phyloP scores from a whole-genome alignment of 1,284 basidiomycete species.

The Schizopora paradoxa region DNA sequence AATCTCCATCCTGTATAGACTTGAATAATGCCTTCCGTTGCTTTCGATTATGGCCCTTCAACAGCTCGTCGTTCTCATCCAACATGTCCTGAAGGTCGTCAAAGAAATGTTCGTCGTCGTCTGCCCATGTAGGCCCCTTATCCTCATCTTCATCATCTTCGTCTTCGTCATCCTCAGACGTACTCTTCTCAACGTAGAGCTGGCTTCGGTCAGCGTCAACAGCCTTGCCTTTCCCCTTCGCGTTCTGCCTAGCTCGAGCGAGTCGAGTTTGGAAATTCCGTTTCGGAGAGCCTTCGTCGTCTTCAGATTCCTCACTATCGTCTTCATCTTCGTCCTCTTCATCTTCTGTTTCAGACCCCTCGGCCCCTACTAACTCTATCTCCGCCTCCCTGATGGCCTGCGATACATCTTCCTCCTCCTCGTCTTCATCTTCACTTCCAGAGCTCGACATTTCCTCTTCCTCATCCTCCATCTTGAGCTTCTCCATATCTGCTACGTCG shows the following conservation, averaged over 20 bases:
- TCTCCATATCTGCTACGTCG: conserved; percentile 53
- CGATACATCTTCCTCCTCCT: conserved; percentile 19
- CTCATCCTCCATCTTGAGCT: conserved; percentile 51
- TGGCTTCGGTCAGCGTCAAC: conserved; percentile 23
- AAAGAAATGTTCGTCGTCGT: conserved; percentile 61
- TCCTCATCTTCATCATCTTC: conserved; percentile 9
- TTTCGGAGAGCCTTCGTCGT: conserved; percentile 38
- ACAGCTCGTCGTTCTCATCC: conserved; percentile 38
- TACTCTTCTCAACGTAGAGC: conserved; percentile 28
- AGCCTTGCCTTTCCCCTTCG: conserved; percentile 27
- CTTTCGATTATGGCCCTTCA: conserved; percentile 41
- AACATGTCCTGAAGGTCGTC: conserved; percentile 50
- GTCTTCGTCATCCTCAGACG: conserved; percentile 29
- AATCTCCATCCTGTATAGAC: conserved; percentile 57
- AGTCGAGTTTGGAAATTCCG: conserved; percentile 51
- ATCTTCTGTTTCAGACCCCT: conserved; percentile 24
- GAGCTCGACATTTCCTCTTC: conserved; percentile 26
- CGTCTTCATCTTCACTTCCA: conserved; percentile 18
- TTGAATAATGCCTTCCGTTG: conserved; percentile 56
- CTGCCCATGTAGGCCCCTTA: conserved; percentile 43
- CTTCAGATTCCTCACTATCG: conserved; percentile 30
- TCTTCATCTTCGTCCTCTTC: conserved; percentile 24
- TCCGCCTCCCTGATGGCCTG: conserved; percentile 31
- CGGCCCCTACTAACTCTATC: conserved; percentile 32
- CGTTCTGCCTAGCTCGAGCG: conserved; percentile 35